Conservation (phyloP, 139 green algal species). For the Chlorella sorokiniana region DNA sequence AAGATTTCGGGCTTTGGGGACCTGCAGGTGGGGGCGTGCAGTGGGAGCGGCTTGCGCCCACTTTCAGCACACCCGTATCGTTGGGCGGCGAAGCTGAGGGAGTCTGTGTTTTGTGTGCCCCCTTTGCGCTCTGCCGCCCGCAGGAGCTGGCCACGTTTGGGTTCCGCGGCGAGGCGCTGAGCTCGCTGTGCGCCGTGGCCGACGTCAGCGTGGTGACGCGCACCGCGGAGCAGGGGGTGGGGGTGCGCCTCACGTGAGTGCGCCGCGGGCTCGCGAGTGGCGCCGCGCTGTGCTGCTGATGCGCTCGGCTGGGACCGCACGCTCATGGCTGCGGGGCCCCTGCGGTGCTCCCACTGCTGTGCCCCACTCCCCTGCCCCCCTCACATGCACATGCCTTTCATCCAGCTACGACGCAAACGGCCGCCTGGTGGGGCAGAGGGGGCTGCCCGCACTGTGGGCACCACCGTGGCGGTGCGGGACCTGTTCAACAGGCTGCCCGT, state of each 20-base stretch:
- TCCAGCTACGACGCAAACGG: conserved; percentile 72
- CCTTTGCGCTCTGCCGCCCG: not conserved
- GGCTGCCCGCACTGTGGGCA: conserved; percentile 78
- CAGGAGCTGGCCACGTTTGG: conserved; percentile 89
- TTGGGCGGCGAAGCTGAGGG: too few relatives aligned
- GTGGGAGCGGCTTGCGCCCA: not conserved
- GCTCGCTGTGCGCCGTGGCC: conserved; percentile 84
- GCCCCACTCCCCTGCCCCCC: not conserved
- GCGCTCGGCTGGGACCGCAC: not conserved
- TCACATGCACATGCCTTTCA: not conserved
- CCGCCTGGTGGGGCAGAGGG: conserved; percentile 33
- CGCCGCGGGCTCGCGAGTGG: not conserved
- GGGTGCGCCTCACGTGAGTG: conserved; percentile 19
- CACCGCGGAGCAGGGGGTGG: conserved; percentile 60
- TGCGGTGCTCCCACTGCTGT: not conserved
- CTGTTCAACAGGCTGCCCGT: conserved; percentile 93
- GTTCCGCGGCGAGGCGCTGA: conserved; percentile 95
- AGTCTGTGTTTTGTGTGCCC: not conserved
- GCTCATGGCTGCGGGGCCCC: not conserved
- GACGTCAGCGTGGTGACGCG: conserved; percentile 84
- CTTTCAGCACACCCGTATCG: not conserved
- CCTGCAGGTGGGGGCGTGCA: conserved; percentile 58
- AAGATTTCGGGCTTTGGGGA: conserved; percentile 89
- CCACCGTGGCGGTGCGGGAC: conserved; percentile 83
- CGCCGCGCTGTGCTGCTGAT: not conserved